Base-by-base conservation (phyloP, 129 eudicot species). In the Pseudognaphalium luteoalbum region DNA sequence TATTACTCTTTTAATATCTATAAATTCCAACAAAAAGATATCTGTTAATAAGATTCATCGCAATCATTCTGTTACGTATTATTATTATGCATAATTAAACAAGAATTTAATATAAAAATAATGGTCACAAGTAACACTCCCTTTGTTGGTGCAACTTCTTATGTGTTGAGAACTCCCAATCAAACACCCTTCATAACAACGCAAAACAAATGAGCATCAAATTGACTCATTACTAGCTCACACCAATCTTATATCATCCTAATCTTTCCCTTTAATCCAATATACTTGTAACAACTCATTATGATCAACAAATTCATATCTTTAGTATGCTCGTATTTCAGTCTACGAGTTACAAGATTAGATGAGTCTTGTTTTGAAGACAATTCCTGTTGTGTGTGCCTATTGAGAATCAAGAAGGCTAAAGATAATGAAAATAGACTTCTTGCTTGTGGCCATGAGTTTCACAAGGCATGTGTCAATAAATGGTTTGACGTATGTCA, bases 381-480 rank as follows among this genome's bases (percentile, higher is more conserved):
- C 29, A 81, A 70, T 74, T 76, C 66, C 1, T 90, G 96, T 68
- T 86, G 93, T 17, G 92, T 90, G n/a, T 88, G 96, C 67, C 83
- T 90, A 65, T 47, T 82, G n/a, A 81, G 79, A 41, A 61, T 90
- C 68, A 76, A 82, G 33, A 81, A 73, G 61, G 85, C 83, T 39
- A 39, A 29, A 39, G 70, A 52, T 29, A 83, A 75, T 7, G 88
- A 84, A 61, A 80, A 21, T 6, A 79, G 88, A 5, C 82, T 78
- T 44, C 89, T 90, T 17, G 87, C 81, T 21, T 90, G 96, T 20
- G 64, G 70, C 65, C 96, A 90, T 68, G 93, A 86, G 83, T 90
- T 90, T 79, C 96, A 90, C 59, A 78, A 70, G 64, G 76, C 50
- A 4, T 90, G 96, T 22, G 81, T 90, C 20, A 59, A 81, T 30